Base-by-base conservation (phyloP, 805 yeast species). In the Candida berthetii region DNA sequence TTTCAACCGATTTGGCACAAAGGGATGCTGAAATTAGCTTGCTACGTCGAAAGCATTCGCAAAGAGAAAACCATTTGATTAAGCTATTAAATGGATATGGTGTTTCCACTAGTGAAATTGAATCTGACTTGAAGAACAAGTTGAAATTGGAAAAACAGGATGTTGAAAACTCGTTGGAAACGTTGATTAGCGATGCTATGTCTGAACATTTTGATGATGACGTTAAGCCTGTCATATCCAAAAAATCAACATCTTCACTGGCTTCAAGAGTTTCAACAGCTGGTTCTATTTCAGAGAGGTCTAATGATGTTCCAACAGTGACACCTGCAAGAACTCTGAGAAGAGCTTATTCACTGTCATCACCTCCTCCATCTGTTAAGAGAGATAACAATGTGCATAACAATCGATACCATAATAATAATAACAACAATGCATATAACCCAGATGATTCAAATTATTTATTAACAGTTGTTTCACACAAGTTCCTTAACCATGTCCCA, bases 11-110 rank as follows among this genome's bases (percentile, higher is more conserved):
- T 41, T 50, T 76, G 45, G 72, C 76, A 1, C 57, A 61, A 29
- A 62, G 75, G 29, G 79, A 75, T 40, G 62, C 71, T 1, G 76
- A 74, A 47, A 57, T 74, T 35, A 57, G 66, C 2, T 48, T 70
- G 16, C 47, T 65, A 31, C 58, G 72, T 10, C 43, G 49, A 53
- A 57, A 57, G 31, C 56, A 59, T 42, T 59, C 66, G 39, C 39
- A 46, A 17, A 50, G 64, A 17, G 72, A 68, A 42, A 68, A 63
- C 34, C 55, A 50, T 28, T 51, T 69, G 35, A 47, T 57, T 17
- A 55, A 53, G 31, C 40, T 69, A 14, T 55, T 66, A 37, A 58
- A 53, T 28, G 68, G 66, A 36, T 61, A 61, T 44, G 71, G 71
- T 3, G 47, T 68, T 17, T 52, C 69, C 1, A 52, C 61, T 1